Evolutionary conservation across 805 yeast species (phyloP), one percentile per base, ranked within the genome.

Genomic region (Grigorovia transvaalensis): DNA sequence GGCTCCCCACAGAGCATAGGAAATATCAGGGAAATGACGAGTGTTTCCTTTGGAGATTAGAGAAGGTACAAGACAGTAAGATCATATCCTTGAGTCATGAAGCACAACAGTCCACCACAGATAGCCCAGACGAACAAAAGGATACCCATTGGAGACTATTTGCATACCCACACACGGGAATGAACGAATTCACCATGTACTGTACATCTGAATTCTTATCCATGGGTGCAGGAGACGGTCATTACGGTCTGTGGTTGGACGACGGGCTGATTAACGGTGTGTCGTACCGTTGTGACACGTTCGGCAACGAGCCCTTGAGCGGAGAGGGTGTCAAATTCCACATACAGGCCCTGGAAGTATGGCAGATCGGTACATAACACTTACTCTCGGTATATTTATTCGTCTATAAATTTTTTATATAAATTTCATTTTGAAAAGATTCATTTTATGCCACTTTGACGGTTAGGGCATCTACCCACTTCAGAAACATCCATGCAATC

Each of bases 21-120:
- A 74, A 87, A 52, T 91, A 82, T 69, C 85, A 83, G 59, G 99
- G 99, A 0, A 90, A 90, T 68, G 96, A 97, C 0, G 96, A 91
- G 66, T 89, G 98, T 63, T 90, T 93, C 60, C 73, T 91, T 20
- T 91, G 96, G 96, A 85, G 83, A 57, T 62, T 78, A n/a, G 85
- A 80, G 55, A 68, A 63, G 33, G 73, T 74, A 7, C 41, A 41
- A 12, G 68, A 67, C 33, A 65, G 68, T 49, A 44, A 51, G n/a
- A 45, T n/a, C 15, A 44, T 49, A 9, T 43, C 45, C 2, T 50
- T 44, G 35, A 49, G 48, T 9, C 50, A 50, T 13, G 54, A 54
- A 19, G 27, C 6, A 6, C 27, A 23, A 55, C 47, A 33, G 8
- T 33, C 38, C 6, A 40, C 46, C 4, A 49, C 47, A 50, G 20